Base-by-base conservation (phyloP, 805 yeast species). In the Jamesozyma hellenica region DNA sequence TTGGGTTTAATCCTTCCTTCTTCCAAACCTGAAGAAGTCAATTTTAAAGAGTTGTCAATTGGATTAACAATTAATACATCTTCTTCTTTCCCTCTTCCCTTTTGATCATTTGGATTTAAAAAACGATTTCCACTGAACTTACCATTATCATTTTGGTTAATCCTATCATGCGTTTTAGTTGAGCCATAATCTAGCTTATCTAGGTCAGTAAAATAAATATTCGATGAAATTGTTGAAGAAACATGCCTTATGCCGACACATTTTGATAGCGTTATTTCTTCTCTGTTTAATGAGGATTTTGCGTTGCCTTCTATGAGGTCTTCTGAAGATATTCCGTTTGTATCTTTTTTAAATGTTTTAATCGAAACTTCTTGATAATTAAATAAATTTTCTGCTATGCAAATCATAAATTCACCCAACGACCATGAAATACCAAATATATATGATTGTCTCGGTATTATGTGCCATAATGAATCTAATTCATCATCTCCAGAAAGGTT, bases 401-500 rank as follows among this genome's bases (percentile, higher is more conserved):
- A 45, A 13, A 56, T 45, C 19, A 56, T 38, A 3, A 61, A 45
- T 37, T 65, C 69, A 30, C 56, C 55, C 10, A 64, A 29, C 26
- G 65, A 53, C 61, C 66, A 65, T 2, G 55, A 53, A 11, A 61
- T 45, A 3, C 69, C 71, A 43, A 65, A 66, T 7, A 65, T 41
- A 39, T 54, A 66, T 1, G 65, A 57, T 46, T 66, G 68, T 34
- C 64, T 55, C 32, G 64, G 67, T 3, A 63, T 61, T n/a, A 67
- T 53, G 36, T 65, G 67, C 67, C 69, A 67, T 55, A 28, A 46
- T 40, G 13, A 34, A 15, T 14, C 9, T 25, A 29, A 17, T 14
- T 34, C 16, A 4, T 34, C 23, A 4, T 23, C 17, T 3, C 18
- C 14, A 10, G 25, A 12, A 9, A 17, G 15, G 11, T 32, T 14